These are phyloP conservation scores for Labyrinthula sp. DNA, from an alignment of 352 stramenopile species.

Conservation along the genomic window DNA sequence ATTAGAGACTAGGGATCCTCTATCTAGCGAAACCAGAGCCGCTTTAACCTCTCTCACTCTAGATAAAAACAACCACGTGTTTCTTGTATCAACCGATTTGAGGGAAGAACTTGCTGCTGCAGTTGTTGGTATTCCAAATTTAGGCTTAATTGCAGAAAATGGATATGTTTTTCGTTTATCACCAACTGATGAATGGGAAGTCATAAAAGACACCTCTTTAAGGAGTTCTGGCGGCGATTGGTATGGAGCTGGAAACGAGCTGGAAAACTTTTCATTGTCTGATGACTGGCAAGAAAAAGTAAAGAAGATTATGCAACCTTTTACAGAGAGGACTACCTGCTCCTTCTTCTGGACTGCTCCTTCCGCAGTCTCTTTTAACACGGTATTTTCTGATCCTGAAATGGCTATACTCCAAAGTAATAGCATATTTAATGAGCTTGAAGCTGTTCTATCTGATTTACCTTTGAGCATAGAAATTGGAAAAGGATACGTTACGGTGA, in stretches of 20 bases:
- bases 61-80: constrained; percentile 84
- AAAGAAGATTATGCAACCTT: constrained; percentile 89
- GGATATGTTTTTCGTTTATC: constrained; percentile 72
- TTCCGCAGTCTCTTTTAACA: constrained; percentile 95
- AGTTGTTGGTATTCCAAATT: constrained; percentile 67
- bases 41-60: constrained; percentile 38
- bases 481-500: constrained; percentile 89
- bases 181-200: constrained; percentile 5
- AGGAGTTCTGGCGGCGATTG: constrained; percentile 11
- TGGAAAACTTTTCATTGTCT: constrained; percentile 4
- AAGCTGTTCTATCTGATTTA: constrained; percentile 75
- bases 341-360: constrained; percentile 98
- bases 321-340: constrained; percentile 87
- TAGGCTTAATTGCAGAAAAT: constrained; percentile 89
- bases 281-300: constrained; percentile 23
- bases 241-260: constrained; percentile 15
- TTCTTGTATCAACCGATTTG: constrained; percentile 45
- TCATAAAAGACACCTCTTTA: constrained; percentile 6
- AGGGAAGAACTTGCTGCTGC: constrained; percentile 35
- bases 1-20: constrained; percentile 41
- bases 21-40: constrained; percentile 60
- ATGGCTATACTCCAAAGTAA: constrained; percentile 94
- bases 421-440: constrained; percentile 88
- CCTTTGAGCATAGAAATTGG: constrained; percentile 74
- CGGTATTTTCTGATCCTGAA: constrained; percentile 90